Evolutionary conservation across 129 eudicot genomes (phyloP).

Genomic region (Solidago caesia): DNA sequence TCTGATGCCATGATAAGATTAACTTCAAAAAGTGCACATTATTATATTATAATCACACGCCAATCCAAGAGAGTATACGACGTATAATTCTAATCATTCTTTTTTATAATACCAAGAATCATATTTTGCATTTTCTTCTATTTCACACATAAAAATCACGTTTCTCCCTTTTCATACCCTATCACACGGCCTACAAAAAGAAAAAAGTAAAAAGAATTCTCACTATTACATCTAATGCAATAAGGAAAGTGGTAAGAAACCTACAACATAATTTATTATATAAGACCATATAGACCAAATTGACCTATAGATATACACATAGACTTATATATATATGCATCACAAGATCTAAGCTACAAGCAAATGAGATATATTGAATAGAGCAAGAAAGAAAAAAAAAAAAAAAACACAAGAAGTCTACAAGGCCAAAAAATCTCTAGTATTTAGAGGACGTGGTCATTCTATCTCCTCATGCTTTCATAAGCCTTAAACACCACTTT

Average conservation of each 20-base stretch:
- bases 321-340: background rate
- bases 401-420: background rate
- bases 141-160: conserved; percentile 30
- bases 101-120: background rate
- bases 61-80: background rate
- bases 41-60: background rate
- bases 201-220: background rate
- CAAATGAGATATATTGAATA: background rate
- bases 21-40: background rate
- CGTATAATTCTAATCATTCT: background rate
- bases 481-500: conserved; percentile 1
- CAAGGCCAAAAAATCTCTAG: background rate
- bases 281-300: too few relatives aligned
- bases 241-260: conserved; percentile 31
- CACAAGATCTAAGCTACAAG: conserved; percentile 8
- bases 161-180: conserved; percentile 24
- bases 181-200: background rate
- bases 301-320: background rate
- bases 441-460: conserved; percentile 19
- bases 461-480: conserved; percentile 26
- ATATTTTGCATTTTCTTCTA: conserved; percentile 5
- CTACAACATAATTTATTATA: background rate
- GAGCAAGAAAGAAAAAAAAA: background rate
- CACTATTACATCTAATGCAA: background rate
- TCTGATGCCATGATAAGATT: too few relatives aligned